Base-by-base conservation (phyloP, 2,329 filamentous ascomycete species). In the Ceratocystis albifundus region DNA sequence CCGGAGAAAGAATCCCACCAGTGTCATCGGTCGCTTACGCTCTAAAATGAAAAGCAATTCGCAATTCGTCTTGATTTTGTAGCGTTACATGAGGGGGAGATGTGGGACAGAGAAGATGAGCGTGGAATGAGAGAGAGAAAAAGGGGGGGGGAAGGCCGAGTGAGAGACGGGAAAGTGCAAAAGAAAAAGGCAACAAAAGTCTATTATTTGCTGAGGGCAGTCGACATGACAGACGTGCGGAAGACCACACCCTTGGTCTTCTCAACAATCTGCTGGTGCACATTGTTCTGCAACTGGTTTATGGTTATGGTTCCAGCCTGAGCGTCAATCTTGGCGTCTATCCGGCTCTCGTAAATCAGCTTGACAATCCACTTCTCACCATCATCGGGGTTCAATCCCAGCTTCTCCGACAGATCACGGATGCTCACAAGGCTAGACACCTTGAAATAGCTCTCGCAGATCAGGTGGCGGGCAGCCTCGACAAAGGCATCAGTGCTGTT, bases 361-460 rank as follows among this genome's bases (percentile, higher is more conserved):
- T 99, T 99, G 72, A 99, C 94, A 74, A 99, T 99, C 94, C 94
- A 99, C 82, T 99, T 99, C 85, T 99, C 94, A 73, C 94, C 94
- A 74, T 97, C 94, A 74, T 96, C 90, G 73, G 92, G 87, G 75
- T 88, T 90, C 70, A 99, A 83, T 70, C 93, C 94, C 68, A 99
- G 86, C 75, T 94, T 89, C 70, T 86, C 88, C 70, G 91, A 96
- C 68, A 99, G 84, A 73, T 97, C 94, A 84, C 92, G 91, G 76
- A 99, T 97, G 76, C 97, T 93, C 75, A 99, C 99, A 72, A 93
- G 85, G 75, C 96, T 91, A 78, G 97, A 95, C 76, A 99, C 99
- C 85, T 97, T 97, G 89, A 94, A 99, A 84, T 99, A 99, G 76
- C 87, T 91, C 82, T 99, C 94, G 65, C 93, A 97, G 76, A 99